A percentile compares a stretch with the other conserved stretches of the same genome.
Evolutionary conservation across 169 alveolate genomes (phyloP).

Genomic region (Eimeria tenella): DNA sequence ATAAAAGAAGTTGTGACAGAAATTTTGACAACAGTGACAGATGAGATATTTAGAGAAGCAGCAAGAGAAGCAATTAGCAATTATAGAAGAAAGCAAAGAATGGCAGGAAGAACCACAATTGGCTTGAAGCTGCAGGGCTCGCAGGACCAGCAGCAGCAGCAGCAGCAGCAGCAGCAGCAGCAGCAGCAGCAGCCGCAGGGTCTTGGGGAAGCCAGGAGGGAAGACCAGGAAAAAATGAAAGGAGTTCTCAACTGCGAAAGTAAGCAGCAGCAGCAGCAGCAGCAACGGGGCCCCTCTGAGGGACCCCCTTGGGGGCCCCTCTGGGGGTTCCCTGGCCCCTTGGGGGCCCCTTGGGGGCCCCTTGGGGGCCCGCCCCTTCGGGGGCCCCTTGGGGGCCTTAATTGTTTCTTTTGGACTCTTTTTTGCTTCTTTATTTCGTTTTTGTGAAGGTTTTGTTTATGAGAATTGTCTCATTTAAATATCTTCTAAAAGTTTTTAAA

Average conservation of each 20-base stretch:
- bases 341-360: too few relatives aligned
- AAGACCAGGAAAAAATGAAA: neutral
- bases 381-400: too few relatives aligned
- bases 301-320: too few relatives aligned
- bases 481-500: too few relatives aligned
- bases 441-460: neutral
- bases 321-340: too few relatives aligned
- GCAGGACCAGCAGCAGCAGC: constrained; percentile 2
- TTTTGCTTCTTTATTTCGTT: neutral
- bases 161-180: constrained; percentile 11
- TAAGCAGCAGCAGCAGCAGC: neutral
- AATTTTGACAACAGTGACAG: constrained; percentile 66
- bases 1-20: constrained; percentile 72
- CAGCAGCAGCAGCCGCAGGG: neutral
- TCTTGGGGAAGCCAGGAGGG: neutral
- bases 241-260: neutral
- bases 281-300: too few relatives aligned
- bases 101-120: constrained; percentile 66
- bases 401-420: neutral
- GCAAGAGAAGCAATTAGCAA: constrained; percentile 77
- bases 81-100: constrained; percentile 65
- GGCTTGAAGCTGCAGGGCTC: constrained; percentile 61
- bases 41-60: constrained; percentile 60
- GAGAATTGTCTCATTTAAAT: too few relatives aligned
- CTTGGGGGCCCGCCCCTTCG: too few relatives aligned